Evolutionary conservation across 768 basidiomycete species (phyloP), one percentile per base, ranked within the genome.

Genomic region (Xerocomellus dryophilus): DNA sequence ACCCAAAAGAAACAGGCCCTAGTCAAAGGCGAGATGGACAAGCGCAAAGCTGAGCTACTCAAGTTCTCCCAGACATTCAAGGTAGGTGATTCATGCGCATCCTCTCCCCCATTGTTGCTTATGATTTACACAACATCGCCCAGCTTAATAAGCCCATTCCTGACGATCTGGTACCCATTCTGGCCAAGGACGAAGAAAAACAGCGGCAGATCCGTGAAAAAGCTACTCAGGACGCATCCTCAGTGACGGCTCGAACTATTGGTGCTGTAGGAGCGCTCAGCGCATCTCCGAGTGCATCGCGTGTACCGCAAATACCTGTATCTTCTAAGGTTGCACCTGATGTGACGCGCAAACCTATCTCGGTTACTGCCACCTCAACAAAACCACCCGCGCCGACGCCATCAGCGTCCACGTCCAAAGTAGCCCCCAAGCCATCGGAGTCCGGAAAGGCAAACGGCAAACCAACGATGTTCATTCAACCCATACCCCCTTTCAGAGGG

Each of bases 51-150:
- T 10, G 96, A 98, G 40, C 77, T 98, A 35, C 81, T 94, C 68
- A 90, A 90, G 72, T 99, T 98, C 73, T 93, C 92, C 59, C 81
- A 90, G 71, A 87, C 73, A 61, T 99, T 99, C 85, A 96, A 97
- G 83, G 95, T 94, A 43, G 43, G 78, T 61, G 18, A 47, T 55
- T 43, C n/a, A 27, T 5, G 17, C 21, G 2, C 40, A 21, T 17
- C 49, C 32, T 45, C 18, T 18, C 7, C 25, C 35, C 31, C 14
- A 45, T 53, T 2, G 43, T 57, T 41, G 20, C 18, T 8, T 14
- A 20, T 45, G 12, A 46, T 58, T 40, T 20, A 39, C 42, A 21
- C 12, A 31, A 23, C 23, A 43, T 50, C 23, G 34, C 46, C 12
- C 60, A 95, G 92, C 82, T 96, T 46, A 96, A 95, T 68, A 89